Evolutionary conservation across 441 rosid species (phyloP), one percentile per base, ranked within the genome.

Genomic region (Arabidopsis hybrid): DNA sequence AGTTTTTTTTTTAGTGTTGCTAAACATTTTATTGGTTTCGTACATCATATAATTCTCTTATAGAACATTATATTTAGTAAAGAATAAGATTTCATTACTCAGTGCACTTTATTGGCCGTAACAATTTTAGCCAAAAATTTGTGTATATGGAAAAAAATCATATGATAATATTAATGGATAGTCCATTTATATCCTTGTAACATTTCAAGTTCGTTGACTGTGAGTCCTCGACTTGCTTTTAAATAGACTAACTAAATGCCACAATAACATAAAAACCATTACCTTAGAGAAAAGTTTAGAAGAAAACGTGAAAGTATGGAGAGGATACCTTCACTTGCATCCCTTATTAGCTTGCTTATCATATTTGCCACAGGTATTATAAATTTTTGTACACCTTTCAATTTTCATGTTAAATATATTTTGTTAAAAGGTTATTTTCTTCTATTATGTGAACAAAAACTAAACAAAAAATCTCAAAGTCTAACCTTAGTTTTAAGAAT

Each of bases 311-410:
- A 61, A 61, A 61, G 12, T 38, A 65, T 47, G 78, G 50, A 58
- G 72, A 58, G 36, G 18, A 47, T 17, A 49, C 60, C 47, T 21
- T 50, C 77, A 36, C 45, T 49, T 32, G 38, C 9, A 36, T 36
- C 50, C 39, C 14, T 49, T 59, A 26, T 40, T 31, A 38, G 36
- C 60, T 17, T 65, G 34, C 66, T 73, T 11, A 10, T 65, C 36
- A 39, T 73, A 9, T 73, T 39, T 65, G 11, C 66, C 43, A 65
- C 77, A 58, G 72, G 77, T 63, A 52, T 34, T 56, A n/a, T 8
- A 55, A 42, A 6, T 0, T 53, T 2, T 53, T 13, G 31, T 31
- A 6, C n/a, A 16, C 0, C 50, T 46, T 32, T 47, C 5, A 64
- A 9, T 12, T 72, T 8, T 21, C 65, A 57, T 32, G 40, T 59